Evolutionary conservation across 495 filamentous ascomycete species (phyloP).

Genomic region (Letharia columbiana): DNA sequence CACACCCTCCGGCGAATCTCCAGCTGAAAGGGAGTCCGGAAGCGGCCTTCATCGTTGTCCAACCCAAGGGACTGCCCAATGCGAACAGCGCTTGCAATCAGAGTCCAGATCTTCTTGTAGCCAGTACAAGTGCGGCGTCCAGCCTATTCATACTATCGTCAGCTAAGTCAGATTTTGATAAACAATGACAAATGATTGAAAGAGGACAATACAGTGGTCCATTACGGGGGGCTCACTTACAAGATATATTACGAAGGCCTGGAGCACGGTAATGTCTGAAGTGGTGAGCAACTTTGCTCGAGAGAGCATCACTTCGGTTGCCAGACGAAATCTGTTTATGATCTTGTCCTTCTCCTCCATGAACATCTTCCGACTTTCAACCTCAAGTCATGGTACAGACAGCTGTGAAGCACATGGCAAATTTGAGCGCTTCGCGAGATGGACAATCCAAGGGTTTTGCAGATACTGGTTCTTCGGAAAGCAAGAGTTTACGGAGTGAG

Average conservation of each 20-base stretch:
- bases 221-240: conserved; percentile 7
- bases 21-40: neutral
- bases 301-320: conserved; percentile 17
- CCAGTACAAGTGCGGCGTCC: conserved; percentile 8
- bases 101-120: conserved; percentile 5
- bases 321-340: conserved; percentile 6
- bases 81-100: conserved; percentile 14
- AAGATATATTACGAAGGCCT: conserved; percentile 19
- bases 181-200: neutral
- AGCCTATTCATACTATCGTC: neutral
- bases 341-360: neutral
- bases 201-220: neutral
- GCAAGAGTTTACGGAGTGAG: conserved; percentile 1
- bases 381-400: conserved; percentile 13
- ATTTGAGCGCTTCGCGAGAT: conserved; percentile 10
- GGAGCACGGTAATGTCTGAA: conserved; percentile 11
- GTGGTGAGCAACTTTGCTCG: conserved; percentile 6
- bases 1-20: conserved; percentile 12
- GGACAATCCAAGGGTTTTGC: neutral
- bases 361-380: conserved; percentile 1
- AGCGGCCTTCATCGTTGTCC: neutral
- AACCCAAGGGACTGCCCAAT: conserved; percentile 11
- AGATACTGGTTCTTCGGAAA: neutral
- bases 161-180: neutral
- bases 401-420: conserved; percentile 15